phyloP scores from a whole-genome alignment of 768 basidiomycete genomes.

The Artomyces pyxidatus region DNA sequence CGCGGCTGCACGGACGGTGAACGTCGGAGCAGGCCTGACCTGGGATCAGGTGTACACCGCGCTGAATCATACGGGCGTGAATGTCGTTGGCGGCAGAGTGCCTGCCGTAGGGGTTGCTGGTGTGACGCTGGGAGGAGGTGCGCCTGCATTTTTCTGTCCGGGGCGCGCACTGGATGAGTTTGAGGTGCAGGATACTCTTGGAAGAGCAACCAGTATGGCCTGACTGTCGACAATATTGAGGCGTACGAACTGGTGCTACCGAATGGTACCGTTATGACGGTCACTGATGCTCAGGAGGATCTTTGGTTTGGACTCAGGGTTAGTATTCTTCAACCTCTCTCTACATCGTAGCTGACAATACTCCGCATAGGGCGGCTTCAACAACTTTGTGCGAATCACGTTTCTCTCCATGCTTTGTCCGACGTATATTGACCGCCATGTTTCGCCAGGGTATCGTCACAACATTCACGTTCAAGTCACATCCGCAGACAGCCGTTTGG shows the following conservation, averaged over 20 bases:
- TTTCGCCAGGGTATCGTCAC: conserved; percentile 54
- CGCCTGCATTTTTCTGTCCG: neutral
- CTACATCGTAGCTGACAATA: too few species aligned
- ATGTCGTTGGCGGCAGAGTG: conserved; percentile 16
- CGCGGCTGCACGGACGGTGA: conserved; percentile 3
- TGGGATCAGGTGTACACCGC: conserved; percentile 19
- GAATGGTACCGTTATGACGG: conserved; percentile 30
- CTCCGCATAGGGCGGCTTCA: conserved; percentile 46
- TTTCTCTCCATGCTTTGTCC: neutral
- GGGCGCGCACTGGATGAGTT: neutral
- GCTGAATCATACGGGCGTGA: conserved; percentile 10
- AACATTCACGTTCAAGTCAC: conserved; percentile 41
- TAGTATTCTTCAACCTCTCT: neutral
- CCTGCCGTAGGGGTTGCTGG: conserved; percentile 19
- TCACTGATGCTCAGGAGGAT: conserved; percentile 25
- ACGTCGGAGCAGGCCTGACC: conserved; percentile 14
- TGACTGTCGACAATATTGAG: conserved; percentile 42
- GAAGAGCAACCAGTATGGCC: conserved; percentile 46
- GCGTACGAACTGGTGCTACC: conserved; percentile 48
- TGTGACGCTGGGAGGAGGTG: conserved; percentile 17
- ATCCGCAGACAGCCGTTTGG: conserved; percentile 48
- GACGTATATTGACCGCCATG: too few species aligned
- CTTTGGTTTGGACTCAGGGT: conserved; percentile 34
- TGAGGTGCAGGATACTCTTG: conserved; percentile 43
- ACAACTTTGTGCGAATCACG: conserved; percentile 37